These are phyloP conservation scores for Fistulifera pelliculosa DNA, from an alignment of 108 stramenopile species.

Conservation along the genomic window DNA sequence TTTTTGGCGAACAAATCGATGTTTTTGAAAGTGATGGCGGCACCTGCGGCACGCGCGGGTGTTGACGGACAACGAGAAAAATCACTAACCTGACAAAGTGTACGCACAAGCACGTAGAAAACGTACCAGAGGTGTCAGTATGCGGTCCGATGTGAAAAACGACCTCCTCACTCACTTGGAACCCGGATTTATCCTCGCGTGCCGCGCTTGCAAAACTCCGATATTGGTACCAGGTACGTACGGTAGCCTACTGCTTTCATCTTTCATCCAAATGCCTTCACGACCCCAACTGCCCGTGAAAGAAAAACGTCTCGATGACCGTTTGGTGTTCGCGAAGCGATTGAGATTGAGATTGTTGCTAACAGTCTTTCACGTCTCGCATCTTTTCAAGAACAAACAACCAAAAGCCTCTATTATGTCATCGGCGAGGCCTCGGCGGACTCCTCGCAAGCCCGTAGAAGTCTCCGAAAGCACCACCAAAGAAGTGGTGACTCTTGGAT, in stretches of 20 bases:
- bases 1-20: neutral
- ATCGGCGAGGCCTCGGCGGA: neutral
- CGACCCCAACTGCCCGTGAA: neutral
- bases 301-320: neutral
- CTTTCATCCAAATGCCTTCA: neutral
- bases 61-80: too few species aligned
- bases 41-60: neutral
- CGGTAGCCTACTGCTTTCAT: too few species aligned
- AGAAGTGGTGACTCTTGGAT: conserved; percentile 9
- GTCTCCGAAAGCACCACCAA: neutral
- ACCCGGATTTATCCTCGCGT: neutral
- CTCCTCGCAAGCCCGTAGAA: neutral
- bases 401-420: conserved; percentile 6
- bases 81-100: too few species aligned
- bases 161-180: neutral
- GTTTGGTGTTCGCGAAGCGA: neutral
- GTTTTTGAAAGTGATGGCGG: neutral
- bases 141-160: neutral
- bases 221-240: too few species aligned
- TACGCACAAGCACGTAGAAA: too few species aligned
- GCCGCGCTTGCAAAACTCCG: neutral
- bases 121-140: neutral
- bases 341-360: neutral
- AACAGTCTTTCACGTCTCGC: neutral
- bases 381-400: neutral